phyloP scores from a whole-genome alignment of 2,329 filamentous ascomycete species.

The Fusarium verrucosum region DNA sequence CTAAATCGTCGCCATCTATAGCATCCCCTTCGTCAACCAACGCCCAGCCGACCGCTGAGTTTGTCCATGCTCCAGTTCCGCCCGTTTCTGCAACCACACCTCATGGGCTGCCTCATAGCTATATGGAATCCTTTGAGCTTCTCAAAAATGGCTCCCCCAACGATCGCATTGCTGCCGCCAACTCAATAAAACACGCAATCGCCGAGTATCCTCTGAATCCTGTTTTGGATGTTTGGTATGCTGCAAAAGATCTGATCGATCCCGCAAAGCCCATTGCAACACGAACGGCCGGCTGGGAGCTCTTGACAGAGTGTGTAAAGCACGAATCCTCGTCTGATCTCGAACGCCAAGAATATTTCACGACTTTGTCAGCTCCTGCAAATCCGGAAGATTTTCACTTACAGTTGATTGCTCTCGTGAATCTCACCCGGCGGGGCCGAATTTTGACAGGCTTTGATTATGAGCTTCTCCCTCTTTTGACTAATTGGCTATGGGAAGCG shows the following conservation, averaged over 20 bases:
- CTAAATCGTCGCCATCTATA: conserved; percentile 59
- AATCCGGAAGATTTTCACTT: conserved; percentile 71
- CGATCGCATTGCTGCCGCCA: conserved; percentile 67
- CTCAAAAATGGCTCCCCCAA: conserved; percentile 61
- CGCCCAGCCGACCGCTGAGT: conserved; percentile 55
- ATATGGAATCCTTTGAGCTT: conserved; percentile 64
- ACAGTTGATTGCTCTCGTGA: conserved; percentile 70
- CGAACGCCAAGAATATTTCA: conserved; percentile 72
- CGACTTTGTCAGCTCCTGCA: conserved; percentile 65
- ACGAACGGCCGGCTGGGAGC: conserved; percentile 70
- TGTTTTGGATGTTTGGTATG: conserved; percentile 71
- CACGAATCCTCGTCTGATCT: conserved; percentile 70
- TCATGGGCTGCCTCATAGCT: conserved; percentile 58
- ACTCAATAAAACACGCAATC: conserved; percentile 64
- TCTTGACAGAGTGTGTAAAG: conserved; percentile 72
- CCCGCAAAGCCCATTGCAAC: conserved; percentile 61
- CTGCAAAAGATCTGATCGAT: conserved; percentile 71
- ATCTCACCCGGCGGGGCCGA: conserved; percentile 69
- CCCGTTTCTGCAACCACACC: conserved; percentile 51
- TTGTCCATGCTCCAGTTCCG: conserved; percentile 54
- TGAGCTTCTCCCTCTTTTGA: conserved; percentile 70
- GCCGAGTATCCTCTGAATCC: conserved; percentile 67
- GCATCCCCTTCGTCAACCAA: conserved; percentile 53
- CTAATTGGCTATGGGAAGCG: conserved; percentile 65
- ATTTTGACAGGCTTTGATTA: conserved; percentile 74